A percentile compares a stretch with the other conserved stretches of the same genome.
Conservation (phyloP, 257 asterid species). For the Solanum megistacrolobum region DNA sequence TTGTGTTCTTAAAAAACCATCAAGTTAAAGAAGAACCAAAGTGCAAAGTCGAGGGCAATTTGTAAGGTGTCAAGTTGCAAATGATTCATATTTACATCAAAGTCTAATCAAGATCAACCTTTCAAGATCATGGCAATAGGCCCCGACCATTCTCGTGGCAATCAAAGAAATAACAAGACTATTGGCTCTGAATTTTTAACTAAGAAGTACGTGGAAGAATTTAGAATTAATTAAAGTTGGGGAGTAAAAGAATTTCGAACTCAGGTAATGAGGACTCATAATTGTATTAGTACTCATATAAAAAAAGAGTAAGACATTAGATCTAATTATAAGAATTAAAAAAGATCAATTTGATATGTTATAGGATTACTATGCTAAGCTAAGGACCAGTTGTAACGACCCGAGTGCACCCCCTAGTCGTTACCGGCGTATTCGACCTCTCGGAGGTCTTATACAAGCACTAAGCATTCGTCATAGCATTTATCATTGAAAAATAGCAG, state of each 20-base stretch:
- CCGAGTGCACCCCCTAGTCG: too few relatives aligned
- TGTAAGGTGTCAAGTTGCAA: not conserved
- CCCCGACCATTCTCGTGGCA: not conserved
- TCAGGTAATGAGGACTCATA: not conserved
- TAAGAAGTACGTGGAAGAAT: not conserved
- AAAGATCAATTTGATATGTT: not conserved
- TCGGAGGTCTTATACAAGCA: too few relatives aligned
- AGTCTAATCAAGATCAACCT: not conserved
- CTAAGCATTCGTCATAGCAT: too few relatives aligned
- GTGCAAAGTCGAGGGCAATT: too few relatives aligned
- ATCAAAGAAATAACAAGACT: not conserved
- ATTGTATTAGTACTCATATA: too few relatives aligned
- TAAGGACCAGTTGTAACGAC: too few relatives aligned
- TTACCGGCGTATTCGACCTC: too few relatives aligned
- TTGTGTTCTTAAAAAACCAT: not conserved
- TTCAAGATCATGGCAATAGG: too few relatives aligned
- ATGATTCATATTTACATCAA: not conserved
- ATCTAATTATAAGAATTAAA: not conserved
- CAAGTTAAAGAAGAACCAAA: not conserved
- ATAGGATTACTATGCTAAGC: not conserved
- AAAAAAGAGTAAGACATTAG: not conserved
- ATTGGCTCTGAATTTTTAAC: not conserved
- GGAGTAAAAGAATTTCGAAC: not conserved
- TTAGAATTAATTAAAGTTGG: not conserved
- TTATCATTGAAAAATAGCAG: too few relatives aligned